Evolutionary conservation across 1,284 basidiomycete species (phyloP).

Genomic region (Tilletiaria anomala): DNA sequence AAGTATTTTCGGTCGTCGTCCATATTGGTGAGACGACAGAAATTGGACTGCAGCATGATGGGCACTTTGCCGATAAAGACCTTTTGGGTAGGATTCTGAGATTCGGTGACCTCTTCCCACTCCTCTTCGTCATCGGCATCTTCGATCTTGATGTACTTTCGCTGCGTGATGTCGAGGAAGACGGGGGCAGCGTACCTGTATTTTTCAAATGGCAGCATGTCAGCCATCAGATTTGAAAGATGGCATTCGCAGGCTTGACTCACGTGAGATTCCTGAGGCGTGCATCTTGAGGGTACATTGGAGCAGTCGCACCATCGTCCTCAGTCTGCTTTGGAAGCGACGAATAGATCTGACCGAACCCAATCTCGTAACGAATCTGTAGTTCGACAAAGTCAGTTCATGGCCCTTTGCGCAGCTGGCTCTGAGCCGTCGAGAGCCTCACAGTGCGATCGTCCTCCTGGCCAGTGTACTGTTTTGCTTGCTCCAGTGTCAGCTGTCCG

Average conservation of each 20-base stretch:
- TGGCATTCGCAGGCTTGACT: slow-evolving; percentile 7
- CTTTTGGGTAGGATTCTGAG: no score
- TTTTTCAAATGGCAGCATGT: neutral
- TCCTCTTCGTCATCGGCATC: slow-evolving; percentile 47
- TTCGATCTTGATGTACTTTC: slow-evolving; percentile 61
- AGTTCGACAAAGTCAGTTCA: no score
- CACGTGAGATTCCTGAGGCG: slow-evolving; percentile 79
- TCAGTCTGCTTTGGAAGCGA: slow-evolving; percentile 88
- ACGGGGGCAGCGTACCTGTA: slow-evolving; percentile 78
- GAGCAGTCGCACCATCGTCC: slow-evolving; percentile 80
- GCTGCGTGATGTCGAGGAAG: slow-evolving; percentile 90
- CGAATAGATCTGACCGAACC: slow-evolving; percentile 91
- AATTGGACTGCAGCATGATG: slow-evolving; percentile 91
- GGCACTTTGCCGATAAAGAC: slow-evolving; percentile 96
- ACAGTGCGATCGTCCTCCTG: slow-evolving; percentile 44
- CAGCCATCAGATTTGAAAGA: slow-evolving; percentile 5
- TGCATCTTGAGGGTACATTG: slow-evolving; percentile 95
- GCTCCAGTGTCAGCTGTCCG: slow-evolving; percentile 80
- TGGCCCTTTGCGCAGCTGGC: no score
- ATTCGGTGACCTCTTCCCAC: slow-evolving; percentile 48
- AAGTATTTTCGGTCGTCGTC: slow-evolving; percentile 69
- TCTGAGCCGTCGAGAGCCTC: slow-evolving; percentile 26
- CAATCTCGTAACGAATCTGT: slow-evolving; percentile 83
- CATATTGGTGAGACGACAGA: slow-evolving; percentile 75
- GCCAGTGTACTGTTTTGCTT: slow-evolving; percentile 81